Evolutionary conservation across 768 basidiomycete genomes (phyloP), one percentile per base, ranked within the genome.

Genomic region (Candolleomyces aberdarensis): DNA sequence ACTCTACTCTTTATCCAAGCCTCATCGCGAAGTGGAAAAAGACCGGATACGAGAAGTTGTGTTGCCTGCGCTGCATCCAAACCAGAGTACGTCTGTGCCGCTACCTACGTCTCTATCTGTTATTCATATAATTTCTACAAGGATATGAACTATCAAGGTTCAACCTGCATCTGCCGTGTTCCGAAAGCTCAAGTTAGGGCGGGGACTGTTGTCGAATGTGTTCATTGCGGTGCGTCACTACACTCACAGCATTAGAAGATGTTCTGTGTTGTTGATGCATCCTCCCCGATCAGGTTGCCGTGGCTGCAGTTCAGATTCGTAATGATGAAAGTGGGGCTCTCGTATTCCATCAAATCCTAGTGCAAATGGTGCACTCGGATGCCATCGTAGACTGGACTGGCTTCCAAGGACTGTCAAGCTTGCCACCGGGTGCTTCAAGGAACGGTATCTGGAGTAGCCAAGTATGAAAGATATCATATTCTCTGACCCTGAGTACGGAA

Each of bases 21-120:
- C 76, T 98, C 71, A 91, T 99, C 71, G 97, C 97, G 41, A 99
- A 99, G 74, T 99, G 97, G 97, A 98, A 98, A 81, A 99, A 98
- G 77, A 80, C 88, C 13, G 97, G 97, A 5, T 99, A 98, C 72
- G 97, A 98, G 76, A 99, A 98, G 72, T 80, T 99, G 7, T 99
- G 97, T 72, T 99, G 97, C 70, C 76, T 98, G 56, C 82, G 97
- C 49, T 99, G 97, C 74, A 98, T 99, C 59, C 96, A 98, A 75
- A 96, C 94, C 3, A 85, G 85, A 77, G 94, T 90, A 65, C 54
- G 65, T 63, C 58, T 62, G n/a, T 26, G 19, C 22, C 57, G 48
- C 19, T 64, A 44, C 36, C 26, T 61, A 15, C 29, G 47, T 62
- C 19, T 54, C 2, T 15, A 54, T 14, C n/a, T 51, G 17, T 61